Percentiles rank a stretch among this genome's conserved stretches.
These are phyloP conservation scores for Primulina tabacum DNA, from an alignment of 257 asterid genomes.

Conservation along the genomic window DNA sequence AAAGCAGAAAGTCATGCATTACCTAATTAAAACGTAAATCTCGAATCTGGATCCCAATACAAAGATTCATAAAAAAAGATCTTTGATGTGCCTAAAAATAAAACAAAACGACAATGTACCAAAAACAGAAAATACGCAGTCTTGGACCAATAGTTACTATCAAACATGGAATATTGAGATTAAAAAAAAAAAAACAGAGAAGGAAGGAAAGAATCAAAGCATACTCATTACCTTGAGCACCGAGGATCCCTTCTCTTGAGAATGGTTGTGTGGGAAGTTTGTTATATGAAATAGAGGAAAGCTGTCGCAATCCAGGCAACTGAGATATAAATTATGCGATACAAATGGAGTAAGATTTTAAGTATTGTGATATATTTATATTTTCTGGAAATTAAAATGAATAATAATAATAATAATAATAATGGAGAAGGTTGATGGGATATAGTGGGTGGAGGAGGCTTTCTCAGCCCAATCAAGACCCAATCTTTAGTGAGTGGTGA, in stretches of 20 bases:
- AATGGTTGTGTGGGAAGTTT: background rate
- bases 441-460: constrained; percentile 49
- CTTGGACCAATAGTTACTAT: constrained; percentile 3
- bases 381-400: background rate
- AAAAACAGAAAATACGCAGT: constrained; percentile 1
- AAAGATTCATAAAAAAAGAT: background rate
- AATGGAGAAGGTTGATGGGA: constrained; percentile 35
- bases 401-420: background rate
- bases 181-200: background rate
- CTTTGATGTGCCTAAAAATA: background rate
- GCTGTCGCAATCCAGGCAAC: background rate
- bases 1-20: background rate
- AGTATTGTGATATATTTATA: too few species aligned
- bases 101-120: background rate
- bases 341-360: background rate
- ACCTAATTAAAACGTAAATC: background rate
- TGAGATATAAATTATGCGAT: background rate
- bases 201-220: background rate
- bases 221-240: background rate
- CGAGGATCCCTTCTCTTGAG: background rate
- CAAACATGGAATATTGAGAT: background rate
- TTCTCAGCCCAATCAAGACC: constrained; percentile 27
- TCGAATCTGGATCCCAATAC: constrained; percentile 7
- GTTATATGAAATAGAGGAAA: background rate
- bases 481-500: constrained; percentile 43